Conservation (phyloP, 2,329 filamentous ascomycete species). For the Colletotrichum eleusines region DNA sequence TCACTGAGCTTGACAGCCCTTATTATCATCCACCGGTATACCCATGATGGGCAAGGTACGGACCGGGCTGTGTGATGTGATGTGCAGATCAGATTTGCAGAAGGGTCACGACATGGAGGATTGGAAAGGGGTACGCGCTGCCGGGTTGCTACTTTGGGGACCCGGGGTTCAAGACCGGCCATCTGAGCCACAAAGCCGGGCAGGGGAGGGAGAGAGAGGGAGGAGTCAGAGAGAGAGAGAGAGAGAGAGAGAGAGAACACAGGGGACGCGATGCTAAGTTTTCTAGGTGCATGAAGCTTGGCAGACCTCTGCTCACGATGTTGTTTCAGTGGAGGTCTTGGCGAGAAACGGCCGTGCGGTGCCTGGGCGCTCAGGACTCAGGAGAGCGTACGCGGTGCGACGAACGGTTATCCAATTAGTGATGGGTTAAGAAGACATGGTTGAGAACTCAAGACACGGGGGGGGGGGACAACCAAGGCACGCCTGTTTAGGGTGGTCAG, state of each 20-base stretch:
- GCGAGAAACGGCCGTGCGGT: slow-evolving; percentile 34
- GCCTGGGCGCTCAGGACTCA: slow-evolving; percentile 13
- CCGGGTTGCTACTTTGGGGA: slow-evolving; percentile 25
- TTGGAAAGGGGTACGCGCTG: not conserved
- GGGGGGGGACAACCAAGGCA: slow-evolving; percentile 1
- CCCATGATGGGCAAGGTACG: slow-evolving; percentile 1
- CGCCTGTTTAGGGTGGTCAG: not conserved
- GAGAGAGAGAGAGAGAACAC: not conserved
- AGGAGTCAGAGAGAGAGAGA: not conserved
- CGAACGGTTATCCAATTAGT: not conserved
- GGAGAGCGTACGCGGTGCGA: slow-evolving; percentile 1
- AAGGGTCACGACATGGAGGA: slow-evolving; percentile 15
- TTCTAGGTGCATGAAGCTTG: slow-evolving; percentile 39
- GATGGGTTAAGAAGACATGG: slow-evolving; percentile 10
- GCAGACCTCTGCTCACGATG: slow-evolving; percentile 37
- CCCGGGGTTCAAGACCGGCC: slow-evolving; percentile 1
- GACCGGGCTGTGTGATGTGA: slow-evolving; percentile 24
- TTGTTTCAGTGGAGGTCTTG: slow-evolving; percentile 39
- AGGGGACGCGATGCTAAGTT: slow-evolving; percentile 28
- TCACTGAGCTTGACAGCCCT: slow-evolving; percentile 24
- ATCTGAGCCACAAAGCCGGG: not conserved
- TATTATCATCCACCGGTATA: not conserved
- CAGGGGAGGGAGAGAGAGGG: too few species aligned
- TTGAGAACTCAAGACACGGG: too few species aligned
- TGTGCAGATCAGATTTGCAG: not conserved